Base-by-base conservation (phyloP, 78 protist species). In the Acrasis kona region DNA sequence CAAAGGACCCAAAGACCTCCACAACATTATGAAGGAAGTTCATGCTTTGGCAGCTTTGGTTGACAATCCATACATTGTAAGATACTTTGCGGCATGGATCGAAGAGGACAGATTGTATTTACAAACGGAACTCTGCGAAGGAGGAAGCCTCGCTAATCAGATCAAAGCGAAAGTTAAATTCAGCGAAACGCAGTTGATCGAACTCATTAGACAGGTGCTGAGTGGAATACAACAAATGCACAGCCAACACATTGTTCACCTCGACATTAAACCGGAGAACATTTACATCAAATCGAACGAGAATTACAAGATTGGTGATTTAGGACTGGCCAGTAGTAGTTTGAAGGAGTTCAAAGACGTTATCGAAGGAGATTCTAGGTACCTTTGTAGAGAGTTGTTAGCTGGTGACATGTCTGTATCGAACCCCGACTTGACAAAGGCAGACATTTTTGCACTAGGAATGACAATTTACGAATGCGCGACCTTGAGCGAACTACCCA, bases 231-330 rank as follows among this genome's bases (percentile, higher is more conserved):
- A 7, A n/a, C 78, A 40, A 3, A 50, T 78, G 31, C 82, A 78
- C 66, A 2, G 5, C 19, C 65, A 35, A 4, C 37, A 7, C 7
- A 10, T 78, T 29, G 82, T 12, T 12, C 82, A 78, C 57, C 34
- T 78, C 12, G 82, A 78, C 31, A 4, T 78, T 30, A 78, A 78
- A 41, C 77, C 69, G 58, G 82, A 77, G 5, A 74, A 72, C 73
- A 78, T 72, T 34, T 72, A 74, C 76, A 72, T 74, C 3, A 5
- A 35, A 9, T 68, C 19, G 30, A 5, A 2, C 10, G 8, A 1
- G 31, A 19, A 1, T 65, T 73, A 39, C 67, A 72, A 79, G 58
- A 5, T 79, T 2, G 83, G 83, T 39, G 83, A 79, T n/a, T 7
- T 79, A 19, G 83, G 83, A 39, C 78, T 29, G 10, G 70, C 78